Evolutionary conservation across 2,329 filamentous ascomycete genomes (phyloP).

Genomic region (Botryotinia calthae): DNA sequence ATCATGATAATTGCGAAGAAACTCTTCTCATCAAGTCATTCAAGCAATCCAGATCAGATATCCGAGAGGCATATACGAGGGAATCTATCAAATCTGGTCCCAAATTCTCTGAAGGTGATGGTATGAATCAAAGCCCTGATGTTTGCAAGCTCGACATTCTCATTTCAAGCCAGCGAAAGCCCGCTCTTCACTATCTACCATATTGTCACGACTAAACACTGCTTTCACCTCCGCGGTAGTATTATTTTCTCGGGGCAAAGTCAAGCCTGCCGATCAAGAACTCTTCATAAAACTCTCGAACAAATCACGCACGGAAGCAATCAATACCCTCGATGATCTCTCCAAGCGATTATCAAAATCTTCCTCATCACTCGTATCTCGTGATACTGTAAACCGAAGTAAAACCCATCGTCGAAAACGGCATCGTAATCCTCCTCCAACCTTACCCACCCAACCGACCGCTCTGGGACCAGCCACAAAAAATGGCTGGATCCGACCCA

Average conservation of each 20-base stretch:
- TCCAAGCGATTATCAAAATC: conserved; percentile 41
- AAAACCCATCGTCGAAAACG: not conserved
- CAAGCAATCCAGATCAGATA: conserved; percentile 34
- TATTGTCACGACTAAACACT: conserved; percentile 46
- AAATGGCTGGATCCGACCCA: conserved; percentile 30
- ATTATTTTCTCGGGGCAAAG: conserved; percentile 39
- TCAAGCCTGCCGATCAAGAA: conserved; percentile 45
- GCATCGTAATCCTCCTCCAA: not conserved
- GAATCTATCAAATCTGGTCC: conserved; percentile 44
- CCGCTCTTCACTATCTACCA: conserved; percentile 33
- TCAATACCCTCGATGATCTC: conserved; percentile 49
- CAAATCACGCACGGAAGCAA: conserved; percentile 48
- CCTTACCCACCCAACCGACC: conserved; percentile 11
- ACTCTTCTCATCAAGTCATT: conserved; percentile 41
- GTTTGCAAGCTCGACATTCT: conserved; percentile 1
- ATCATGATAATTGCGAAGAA: conserved; percentile 25
- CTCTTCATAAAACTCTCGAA: conserved; percentile 49
- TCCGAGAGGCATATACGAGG: conserved; percentile 46
- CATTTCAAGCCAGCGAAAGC: conserved; percentile 31
- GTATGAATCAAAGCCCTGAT: conserved; percentile 39
- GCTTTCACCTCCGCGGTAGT: conserved; percentile 44
- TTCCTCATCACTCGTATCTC: conserved; percentile 21
- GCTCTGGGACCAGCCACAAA: conserved; percentile 30
- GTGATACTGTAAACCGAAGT: not conserved
- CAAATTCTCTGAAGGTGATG: conserved; percentile 48